Conservation (phyloP, 2,329 filamentous ascomycete genomes). For the Geosmithia flava region DNA sequence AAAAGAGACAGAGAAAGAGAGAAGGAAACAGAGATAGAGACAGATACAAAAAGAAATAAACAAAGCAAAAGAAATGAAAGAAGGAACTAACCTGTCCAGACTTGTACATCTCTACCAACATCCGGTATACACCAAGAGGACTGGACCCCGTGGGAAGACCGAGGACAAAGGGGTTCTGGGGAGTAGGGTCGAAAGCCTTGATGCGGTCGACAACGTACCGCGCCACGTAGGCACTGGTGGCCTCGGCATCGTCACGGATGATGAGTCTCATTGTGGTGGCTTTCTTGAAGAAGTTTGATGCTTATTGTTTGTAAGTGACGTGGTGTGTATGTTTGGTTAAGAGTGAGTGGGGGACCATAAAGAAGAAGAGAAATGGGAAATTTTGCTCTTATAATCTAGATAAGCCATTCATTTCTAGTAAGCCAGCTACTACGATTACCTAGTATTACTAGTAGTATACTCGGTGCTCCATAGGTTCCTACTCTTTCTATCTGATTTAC, state of each 20-base stretch:
- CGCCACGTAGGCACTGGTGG: slow-evolving; percentile 64
- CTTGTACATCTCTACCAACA: slow-evolving; percentile 61
- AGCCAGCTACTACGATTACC: too few species aligned
- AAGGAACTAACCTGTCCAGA: slow-evolving; percentile 36
- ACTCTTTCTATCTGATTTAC: too few species aligned
- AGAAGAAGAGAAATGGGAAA: background rate
- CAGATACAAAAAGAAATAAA: background rate
- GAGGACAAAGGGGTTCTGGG: slow-evolving; percentile 65
- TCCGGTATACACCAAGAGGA: slow-evolving; percentile 65
- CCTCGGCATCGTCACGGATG: slow-evolving; percentile 58
- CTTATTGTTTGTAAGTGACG: background rate
- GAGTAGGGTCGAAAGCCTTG: slow-evolving; percentile 61
- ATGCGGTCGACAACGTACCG: slow-evolving; percentile 77
- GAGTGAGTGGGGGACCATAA: background rate
- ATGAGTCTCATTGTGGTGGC: slow-evolving; percentile 60
- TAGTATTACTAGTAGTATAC: too few species aligned
- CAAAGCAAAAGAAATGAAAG: slow-evolving; percentile 6
- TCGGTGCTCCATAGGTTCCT: too few species aligned
- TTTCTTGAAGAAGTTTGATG: background rate
- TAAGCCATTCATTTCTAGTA: too few species aligned
- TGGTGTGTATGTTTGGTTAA: background rate
- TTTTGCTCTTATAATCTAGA: background rate
- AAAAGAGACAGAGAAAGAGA: background rate
- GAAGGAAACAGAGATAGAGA: background rate
- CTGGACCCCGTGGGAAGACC: slow-evolving; percentile 76